A percentile compares a stretch with the other conserved stretches of the same genome.
Conservation (phyloP, 1,139 yeast genomes). For the Magnusiomyces tetraspermus region DNA sequence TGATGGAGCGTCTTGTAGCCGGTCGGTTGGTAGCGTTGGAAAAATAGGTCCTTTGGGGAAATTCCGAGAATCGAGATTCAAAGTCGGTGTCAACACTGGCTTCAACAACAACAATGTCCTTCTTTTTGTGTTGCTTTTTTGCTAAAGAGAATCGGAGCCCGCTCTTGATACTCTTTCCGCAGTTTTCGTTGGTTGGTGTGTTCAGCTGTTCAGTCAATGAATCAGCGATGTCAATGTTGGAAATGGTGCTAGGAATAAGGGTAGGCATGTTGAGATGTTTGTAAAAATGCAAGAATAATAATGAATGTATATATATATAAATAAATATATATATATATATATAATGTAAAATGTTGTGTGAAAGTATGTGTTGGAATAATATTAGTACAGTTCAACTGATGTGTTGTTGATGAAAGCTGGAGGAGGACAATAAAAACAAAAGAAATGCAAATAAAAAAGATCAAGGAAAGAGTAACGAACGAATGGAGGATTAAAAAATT, state of each 20-base stretch:
- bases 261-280: not conserved
- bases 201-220: not conserved
- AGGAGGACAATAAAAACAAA: too few relatives aligned
- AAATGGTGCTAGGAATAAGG: not conserved
- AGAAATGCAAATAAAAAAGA: too few relatives aligned
- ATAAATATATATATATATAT: too few relatives aligned
- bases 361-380: too few relatives aligned
- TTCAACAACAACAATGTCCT: not conserved
- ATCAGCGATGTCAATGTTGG: not conserved
- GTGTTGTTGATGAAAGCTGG: too few relatives aligned
- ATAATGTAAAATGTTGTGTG: too few relatives aligned
- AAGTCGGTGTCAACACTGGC: not conserved
- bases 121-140: not conserved
- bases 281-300: too few relatives aligned
- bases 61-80: not conserved
- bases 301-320: not conserved
- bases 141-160: not conserved
- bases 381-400: too few relatives aligned
- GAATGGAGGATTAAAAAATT: too few relatives aligned
- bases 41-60: not conserved
- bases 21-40: conserved; percentile 1
- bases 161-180: conserved; percentile 1
- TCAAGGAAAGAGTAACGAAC: too few relatives aligned
- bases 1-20: not conserved
- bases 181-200: not conserved